phyloP scores from a whole-genome alignment of 495 filamentous ascomycete species.

The Aspergillus avenaceus region DNA sequence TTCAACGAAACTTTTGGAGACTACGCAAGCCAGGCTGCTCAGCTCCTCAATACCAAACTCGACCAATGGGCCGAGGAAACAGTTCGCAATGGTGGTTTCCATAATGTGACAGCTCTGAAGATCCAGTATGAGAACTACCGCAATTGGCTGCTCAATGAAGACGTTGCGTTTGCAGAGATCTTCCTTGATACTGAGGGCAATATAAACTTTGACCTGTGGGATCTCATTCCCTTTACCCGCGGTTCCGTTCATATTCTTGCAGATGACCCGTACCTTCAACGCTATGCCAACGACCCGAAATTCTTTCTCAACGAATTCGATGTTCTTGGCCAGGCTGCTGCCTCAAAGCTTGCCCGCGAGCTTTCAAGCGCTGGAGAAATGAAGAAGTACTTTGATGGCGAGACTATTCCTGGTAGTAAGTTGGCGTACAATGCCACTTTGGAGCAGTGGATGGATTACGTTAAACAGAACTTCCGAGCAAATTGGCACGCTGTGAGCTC shows the following conservation, averaged over 20 bases:
- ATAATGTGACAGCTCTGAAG: constrained; percentile 22
- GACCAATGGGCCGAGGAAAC: constrained; percentile 23
- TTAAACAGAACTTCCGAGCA: constrained; percentile 24
- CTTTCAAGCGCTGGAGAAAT: constrained; percentile 27
- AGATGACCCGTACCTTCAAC: constrained; percentile 33
- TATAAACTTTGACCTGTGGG: constrained; percentile 32
- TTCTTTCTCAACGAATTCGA: constrained; percentile 48
- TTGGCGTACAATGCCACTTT: constrained; percentile 32
- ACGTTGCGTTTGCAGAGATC: constrained; percentile 25
- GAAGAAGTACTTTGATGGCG: constrained; percentile 26
- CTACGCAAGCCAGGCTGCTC: constrained; percentile 10
- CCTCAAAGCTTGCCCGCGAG: constrained; percentile 44
- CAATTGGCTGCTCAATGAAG: constrained; percentile 21
- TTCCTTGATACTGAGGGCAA: constrained; percentile 28
- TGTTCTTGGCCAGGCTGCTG: constrained; percentile 44
- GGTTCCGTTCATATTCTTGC: constrained; percentile 48
- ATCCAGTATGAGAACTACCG: constrained; percentile 26
- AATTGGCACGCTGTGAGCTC: constrained; percentile 47
- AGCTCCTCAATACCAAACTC: constrained; percentile 21
- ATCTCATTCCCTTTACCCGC: constrained; percentile 48
- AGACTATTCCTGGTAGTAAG: constrained; percentile 40
- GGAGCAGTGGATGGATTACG: constrained; percentile 36
- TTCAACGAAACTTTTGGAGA: constrained; percentile 23
- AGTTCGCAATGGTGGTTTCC: constrained; percentile 22
- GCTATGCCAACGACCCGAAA: constrained; percentile 44